Base-by-base conservation (phyloP, 306 rosid genomes). In the Alnus rubra region DNA sequence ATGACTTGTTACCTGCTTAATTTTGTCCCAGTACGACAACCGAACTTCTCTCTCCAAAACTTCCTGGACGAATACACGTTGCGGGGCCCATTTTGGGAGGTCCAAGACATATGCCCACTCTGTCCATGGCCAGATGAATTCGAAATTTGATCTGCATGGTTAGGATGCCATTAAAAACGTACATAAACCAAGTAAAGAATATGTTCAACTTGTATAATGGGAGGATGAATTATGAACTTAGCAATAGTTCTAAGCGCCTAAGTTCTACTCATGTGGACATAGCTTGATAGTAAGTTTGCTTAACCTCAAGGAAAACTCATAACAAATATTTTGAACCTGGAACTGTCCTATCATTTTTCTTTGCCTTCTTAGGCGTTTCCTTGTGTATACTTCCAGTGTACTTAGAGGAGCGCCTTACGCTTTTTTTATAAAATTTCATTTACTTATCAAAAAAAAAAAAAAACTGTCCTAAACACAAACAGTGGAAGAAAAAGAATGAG, bases 81-180 rank as follows among this genome's bases (percentile, higher is more conserved):
- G 99, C 28, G 99, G 99, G 49, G 99, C 99, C 98, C 99, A 96
- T 82, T 86, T 96, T 19, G 99, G 98, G 56, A 96, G 97, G 73
- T 96, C 98, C 70, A 96, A 71, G 78, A 93, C 99, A 80, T 83
- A 80, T 64, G 97, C 93, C 99, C 99, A 96, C 87, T 96, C 99
- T 83, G 93, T 97, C 99, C 99, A 96, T 39, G 97, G 99, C 99
- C 99, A 96, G 79, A 96, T 96, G 89, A 96, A 96, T 88, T 96
- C 98, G 68, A 96, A 96, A 82, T 96, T 96, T 79, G 99, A 91
- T 79, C 99, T 96, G 93, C 82, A 84, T 35, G 68, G 62, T 80
- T 53, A 69, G 63, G 80, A 75, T 74, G 77, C 67, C 77, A 76
- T 81, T 31, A 56, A 18, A 73, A 55, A 74, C 5, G 70, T 42